A percentile compares a stretch with the other conserved stretches of the same genome.
Conservation (phyloP, 2,329 filamentous ascomycete species). For the Fusarium globosum region DNA sequence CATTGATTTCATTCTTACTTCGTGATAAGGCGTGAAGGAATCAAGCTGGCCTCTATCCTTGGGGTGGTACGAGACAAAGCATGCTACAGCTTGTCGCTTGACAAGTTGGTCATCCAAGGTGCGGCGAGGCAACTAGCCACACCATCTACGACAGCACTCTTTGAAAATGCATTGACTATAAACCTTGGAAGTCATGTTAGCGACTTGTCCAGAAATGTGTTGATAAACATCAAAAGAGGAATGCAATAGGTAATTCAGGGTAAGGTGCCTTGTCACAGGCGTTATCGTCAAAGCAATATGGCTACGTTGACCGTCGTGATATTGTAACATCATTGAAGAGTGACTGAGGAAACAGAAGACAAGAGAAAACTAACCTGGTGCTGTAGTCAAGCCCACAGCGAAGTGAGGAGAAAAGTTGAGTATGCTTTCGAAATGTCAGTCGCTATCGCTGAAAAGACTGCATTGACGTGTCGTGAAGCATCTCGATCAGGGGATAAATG, state of each 20-base stretch:
- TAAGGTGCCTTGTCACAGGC: conserved; percentile 58
- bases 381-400: too few species aligned
- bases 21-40: too few species aligned
- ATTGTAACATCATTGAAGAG: conserved; percentile 55
- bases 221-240: not conserved
- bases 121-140: not conserved
- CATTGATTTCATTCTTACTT: not conserved
- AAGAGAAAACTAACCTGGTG: conserved; percentile 45
- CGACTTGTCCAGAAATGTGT: not conserved
- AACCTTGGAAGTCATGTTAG: conserved; percentile 24
- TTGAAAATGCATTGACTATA: too few species aligned
- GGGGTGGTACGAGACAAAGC: too few species aligned
- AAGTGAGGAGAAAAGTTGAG: not conserved
- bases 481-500: conserved; percentile 51
- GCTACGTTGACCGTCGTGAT: conserved; percentile 63
- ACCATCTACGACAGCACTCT: not conserved
- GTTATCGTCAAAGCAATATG: conserved; percentile 59
- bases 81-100: conserved; percentile 3
- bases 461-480: conserved; percentile 26
- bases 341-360: not conserved
- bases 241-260: conserved; percentile 14
- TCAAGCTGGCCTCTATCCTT: not conserved
- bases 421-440: conserved; percentile 42
- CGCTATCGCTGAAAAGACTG: conserved; percentile 22
- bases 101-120: not conserved